These are phyloP conservation scores for Globisporangium rhizosaccharum DNA, from an alignment of 352 stramenopile genomes.

Conservation along the genomic window DNA sequence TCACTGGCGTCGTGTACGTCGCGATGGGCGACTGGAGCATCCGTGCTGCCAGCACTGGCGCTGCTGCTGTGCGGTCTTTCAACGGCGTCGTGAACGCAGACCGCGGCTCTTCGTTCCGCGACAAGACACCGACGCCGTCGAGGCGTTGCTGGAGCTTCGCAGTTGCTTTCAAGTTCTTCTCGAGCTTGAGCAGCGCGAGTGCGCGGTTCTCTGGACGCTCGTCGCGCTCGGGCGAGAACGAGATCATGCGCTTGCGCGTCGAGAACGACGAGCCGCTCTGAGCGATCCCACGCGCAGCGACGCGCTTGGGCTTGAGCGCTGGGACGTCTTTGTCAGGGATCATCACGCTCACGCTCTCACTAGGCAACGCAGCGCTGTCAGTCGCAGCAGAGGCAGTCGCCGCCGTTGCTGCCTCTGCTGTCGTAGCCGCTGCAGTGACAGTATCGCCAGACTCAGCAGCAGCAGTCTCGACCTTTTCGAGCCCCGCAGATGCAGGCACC, in stretches of 20 bases:
- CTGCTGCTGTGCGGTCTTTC: conserved; percentile 3
- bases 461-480: conserved; percentile 1
- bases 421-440: background rate
- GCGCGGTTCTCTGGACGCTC: conserved; percentile 47
- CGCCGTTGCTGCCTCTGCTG: background rate
- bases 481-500: conserved; percentile 5
- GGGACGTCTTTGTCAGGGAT: background rate
- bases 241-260: conserved; percentile 76
- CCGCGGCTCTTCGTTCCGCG: conserved; percentile 9
- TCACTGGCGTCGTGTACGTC: conserved; percentile 3
- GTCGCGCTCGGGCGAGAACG: conserved; percentile 63
- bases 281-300: conserved; percentile 44
- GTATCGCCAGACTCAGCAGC: background rate
- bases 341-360: background rate
- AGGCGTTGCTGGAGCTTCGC: conserved; percentile 63
- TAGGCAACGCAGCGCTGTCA: background rate
- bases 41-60: background rate
- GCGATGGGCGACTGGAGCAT: background rate
- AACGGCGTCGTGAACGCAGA: conserved; percentile 14
- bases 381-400: no score
- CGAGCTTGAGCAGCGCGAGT: conserved; percentile 46
- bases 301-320: conserved; percentile 9
- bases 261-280: conserved; percentile 67
- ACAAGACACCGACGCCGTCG: conserved; percentile 24
- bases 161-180: conserved; percentile 68